These are phyloP conservation scores for Rhizophlyctis rosea DNA, from an alignment of 192 early-diverging fungal genomes.

Conservation along the genomic window DNA sequence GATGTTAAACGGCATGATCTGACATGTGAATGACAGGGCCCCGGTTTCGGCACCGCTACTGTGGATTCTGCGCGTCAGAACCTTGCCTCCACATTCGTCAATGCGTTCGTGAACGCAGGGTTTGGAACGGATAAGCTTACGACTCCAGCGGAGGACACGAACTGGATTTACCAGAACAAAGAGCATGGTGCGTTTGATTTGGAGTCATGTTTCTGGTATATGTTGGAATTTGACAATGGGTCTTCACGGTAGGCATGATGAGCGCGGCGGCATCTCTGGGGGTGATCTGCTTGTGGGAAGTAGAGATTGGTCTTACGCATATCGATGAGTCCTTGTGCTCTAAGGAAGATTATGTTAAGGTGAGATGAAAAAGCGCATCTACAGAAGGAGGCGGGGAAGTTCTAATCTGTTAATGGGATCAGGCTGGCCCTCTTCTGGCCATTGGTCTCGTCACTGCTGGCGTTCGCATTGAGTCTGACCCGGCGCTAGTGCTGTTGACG, in stretches of 20 bases:
- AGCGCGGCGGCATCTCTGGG: conserved; percentile 95
- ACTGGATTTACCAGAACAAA: conserved; percentile 99
- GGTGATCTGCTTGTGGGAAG: conserved; percentile 91
- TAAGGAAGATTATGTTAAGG: conserved; percentile 81
- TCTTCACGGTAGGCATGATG: conserved; percentile 68
- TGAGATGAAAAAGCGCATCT: too few relatives aligned
- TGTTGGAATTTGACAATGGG: too few relatives aligned
- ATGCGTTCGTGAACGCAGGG: conserved; percentile 97
- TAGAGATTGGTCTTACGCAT: conserved; percentile 82
- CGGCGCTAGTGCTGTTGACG: conserved; percentile 81
- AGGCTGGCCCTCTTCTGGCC: conserved; percentile 88
- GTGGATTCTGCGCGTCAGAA: conserved; percentile 96
- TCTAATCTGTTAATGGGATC: conserved; percentile 17
- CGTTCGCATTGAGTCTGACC: conserved; percentile 87
- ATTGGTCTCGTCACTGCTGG: conserved; percentile 91
- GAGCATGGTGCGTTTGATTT: conserved; percentile 62
- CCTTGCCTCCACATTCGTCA: conserved; percentile 96
- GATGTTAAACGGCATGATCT: too few relatives aligned
- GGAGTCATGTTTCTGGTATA: too few relatives aligned
- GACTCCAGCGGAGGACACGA: conserved; percentile 67
- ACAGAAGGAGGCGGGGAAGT: too few relatives aligned
- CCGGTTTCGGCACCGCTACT: conserved; percentile 54
- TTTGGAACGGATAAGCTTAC: conserved; percentile 94
- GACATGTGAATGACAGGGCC: conserved; percentile 40
- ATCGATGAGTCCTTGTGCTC: conserved; percentile 96